Evolutionary conservation across 148 eudicot species (phyloP), one percentile per base, ranked within the genome.

Genomic region (Dysphania ambrosioides): DNA sequence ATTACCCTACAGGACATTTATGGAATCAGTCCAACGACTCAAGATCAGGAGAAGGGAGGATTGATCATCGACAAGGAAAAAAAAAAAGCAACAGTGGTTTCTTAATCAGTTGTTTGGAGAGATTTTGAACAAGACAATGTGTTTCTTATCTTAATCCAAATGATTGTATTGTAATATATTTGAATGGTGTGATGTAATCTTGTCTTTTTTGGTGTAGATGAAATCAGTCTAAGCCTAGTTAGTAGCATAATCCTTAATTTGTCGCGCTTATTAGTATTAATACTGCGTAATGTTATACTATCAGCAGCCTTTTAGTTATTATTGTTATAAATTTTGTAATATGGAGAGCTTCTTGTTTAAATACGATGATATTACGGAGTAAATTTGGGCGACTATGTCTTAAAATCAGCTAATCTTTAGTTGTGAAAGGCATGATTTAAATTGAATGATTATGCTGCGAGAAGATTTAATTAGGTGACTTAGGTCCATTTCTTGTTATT

Each of bases 1-100:
- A 42, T 44, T 49, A 15, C 30, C 79, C 42, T 71, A 68, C 87
- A 89, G 93, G 63, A 47, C 79, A n/a, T 89, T 89, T 18, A 44
- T 79, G 18, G n/a, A 65, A 30, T 79, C 87, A 0, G 89, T 88
- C 27, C 85, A 75, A 32, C 89, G 93, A 1, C 75, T 89, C 8
- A 86, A 82, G 69, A 66, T 89, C 77, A 9, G 77, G 19, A 86
- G 77, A 74, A 73, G 76, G 6, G 76, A 71, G 0, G 74, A 41
- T 36, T 79, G 66, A 72, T 30, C 32, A 71, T 51, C 38, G 8
- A 3, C 30, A 57, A 8, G 26, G 27, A 42, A 30, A 34, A 3
- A n/a, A 19, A 21, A 13, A 35, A 21, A 16, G 26, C 38, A 56
- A 26, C 26, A 62, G 30, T 64, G 24, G 70, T 41, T 29, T 41